A percentile compares a stretch with the other conserved stretches of the same genome.
phyloP scores from a whole-genome alignment of 345 rosid genomes.

The Erodium maritimum region DNA sequence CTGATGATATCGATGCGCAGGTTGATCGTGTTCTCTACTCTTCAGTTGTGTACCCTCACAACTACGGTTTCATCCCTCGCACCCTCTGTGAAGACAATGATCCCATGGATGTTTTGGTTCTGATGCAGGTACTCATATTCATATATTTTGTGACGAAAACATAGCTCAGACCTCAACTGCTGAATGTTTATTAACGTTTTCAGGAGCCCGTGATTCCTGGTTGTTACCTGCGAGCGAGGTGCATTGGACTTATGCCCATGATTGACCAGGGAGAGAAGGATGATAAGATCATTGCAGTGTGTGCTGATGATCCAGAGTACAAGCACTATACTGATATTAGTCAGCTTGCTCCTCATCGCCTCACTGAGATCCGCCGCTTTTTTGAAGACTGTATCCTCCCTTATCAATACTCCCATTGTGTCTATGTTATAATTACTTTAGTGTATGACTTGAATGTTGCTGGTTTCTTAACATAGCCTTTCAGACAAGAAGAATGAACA shows the following conservation, averaged over 20 bases:
- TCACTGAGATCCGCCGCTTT: conserved; percentile 33
- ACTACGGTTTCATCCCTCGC: conserved; percentile 37
- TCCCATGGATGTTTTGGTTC: conserved; percentile 34
- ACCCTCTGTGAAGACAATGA: conserved; percentile 36
- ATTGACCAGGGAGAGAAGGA: conserved; percentile 43
- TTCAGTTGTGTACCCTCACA: conserved; percentile 32
- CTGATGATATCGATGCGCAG: conserved; percentile 3
- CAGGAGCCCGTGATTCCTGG: conserved; percentile 38
- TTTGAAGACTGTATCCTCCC: conserved; percentile 31
- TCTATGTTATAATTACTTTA: no score
- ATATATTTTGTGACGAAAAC: neutral
- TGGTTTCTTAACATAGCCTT: conserved; percentile 6
- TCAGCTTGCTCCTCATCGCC: conserved; percentile 35
- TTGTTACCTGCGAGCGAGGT: conserved; percentile 30
- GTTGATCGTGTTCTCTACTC: conserved; percentile 29
- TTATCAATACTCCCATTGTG: no score
- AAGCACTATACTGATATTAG: conserved; percentile 32
- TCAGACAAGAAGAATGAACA: conserved; percentile 35
- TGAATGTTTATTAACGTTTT: neutral
- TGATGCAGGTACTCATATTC: conserved; percentile 26
- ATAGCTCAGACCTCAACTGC: neutral
- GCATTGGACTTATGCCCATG: conserved; percentile 41
- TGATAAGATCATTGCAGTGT: conserved; percentile 37
- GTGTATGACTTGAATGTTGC: no score
- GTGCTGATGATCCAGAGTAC: conserved; percentile 39